A percentile compares a stretch with the other conserved stretches of the same genome.
These are phyloP conservation scores for Solanum neorickii DNA, from an alignment of 257 asterid species.

Conservation along the genomic window DNA sequence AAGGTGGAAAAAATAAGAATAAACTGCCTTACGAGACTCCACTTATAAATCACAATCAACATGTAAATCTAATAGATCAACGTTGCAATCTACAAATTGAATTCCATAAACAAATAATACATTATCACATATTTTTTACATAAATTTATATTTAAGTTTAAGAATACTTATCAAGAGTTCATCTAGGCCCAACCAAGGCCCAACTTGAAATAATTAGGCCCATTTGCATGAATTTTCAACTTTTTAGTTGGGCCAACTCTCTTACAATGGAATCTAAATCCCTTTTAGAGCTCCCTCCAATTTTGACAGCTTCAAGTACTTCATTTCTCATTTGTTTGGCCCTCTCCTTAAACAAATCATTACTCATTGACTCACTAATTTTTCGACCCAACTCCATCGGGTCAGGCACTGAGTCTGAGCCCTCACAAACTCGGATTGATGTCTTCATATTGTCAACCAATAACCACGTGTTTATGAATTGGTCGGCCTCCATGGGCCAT, in stretches of 20 bases:
- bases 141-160: background rate
- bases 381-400: conserved; percentile 28
- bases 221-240: background rate
- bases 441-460: conserved; percentile 38
- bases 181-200: background rate
- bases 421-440: conserved; percentile 34
- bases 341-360: conserved; percentile 12
- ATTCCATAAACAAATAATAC: background rate
- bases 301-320: conserved; percentile 33
- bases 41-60: too few relatives aligned
- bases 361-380: conserved; percentile 34
- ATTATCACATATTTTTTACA: background rate
- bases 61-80: too few relatives aligned
- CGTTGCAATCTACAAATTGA: too few relatives aligned
- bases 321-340: conserved; percentile 35
- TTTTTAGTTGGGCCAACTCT: conserved; percentile 9
- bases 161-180: too few relatives aligned
- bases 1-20: too few relatives aligned
- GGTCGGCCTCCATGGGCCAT: conserved; percentile 97
- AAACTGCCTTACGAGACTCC: too few relatives aligned
- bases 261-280: conserved; percentile 36
- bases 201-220: background rate
- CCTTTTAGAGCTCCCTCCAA: conserved; percentile 37
- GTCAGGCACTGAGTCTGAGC: conserved; percentile 38
- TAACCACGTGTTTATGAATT: conserved; percentile 36